Base-by-base conservation (phyloP, 192 early-diverging fungal species). In the Backusella parvicylindrica region DNA sequence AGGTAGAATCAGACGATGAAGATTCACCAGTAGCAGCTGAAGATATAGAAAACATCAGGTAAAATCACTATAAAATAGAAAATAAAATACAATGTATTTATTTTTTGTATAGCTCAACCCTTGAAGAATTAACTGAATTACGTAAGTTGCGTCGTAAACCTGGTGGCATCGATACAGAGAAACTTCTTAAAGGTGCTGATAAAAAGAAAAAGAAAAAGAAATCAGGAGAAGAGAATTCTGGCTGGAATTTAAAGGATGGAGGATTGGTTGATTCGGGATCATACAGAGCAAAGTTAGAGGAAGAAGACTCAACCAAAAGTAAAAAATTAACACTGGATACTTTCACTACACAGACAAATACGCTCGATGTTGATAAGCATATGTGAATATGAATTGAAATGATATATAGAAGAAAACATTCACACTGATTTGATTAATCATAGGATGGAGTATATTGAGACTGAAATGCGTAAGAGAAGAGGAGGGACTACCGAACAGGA, bases 371-470 rank as follows among this genome's bases (percentile, higher is more conserved):
- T 8, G 90, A 94, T 82, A 94, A 92, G 65, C 91, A 94, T 64
- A 94, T 94, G 92, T 85, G 79, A 79, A 64, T 41, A 21, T 6
- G 1, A 6, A 8, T 26, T 32, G 6, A 4, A n/a, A n/a, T 9
- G 18, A 3, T 49, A 40, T 38, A 7, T 37, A 1, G 37, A 9
- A 38, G 6, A 15, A 43, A 43, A 2, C 11, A 15, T 43, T 11
- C 33, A 0, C 15, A 72, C 35, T 9, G 2, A 38, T 80, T 18
- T 71, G 50, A 47, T 23, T 35, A 40, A 33, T 66, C 35, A 40
- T 73, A 90, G 89, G 89, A 91, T 93, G 86, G 91, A 90, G 64
- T 97, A 89, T 56, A 95, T 97, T 67, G 95, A 97, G 65, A 78
- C 81, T 37, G 93, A 96, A 73, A 82, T 95, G 81, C 79, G 85